phyloP scores from a whole-genome alignment of 1,284 basidiomycete genomes.

The Puccinia hordei region DNA sequence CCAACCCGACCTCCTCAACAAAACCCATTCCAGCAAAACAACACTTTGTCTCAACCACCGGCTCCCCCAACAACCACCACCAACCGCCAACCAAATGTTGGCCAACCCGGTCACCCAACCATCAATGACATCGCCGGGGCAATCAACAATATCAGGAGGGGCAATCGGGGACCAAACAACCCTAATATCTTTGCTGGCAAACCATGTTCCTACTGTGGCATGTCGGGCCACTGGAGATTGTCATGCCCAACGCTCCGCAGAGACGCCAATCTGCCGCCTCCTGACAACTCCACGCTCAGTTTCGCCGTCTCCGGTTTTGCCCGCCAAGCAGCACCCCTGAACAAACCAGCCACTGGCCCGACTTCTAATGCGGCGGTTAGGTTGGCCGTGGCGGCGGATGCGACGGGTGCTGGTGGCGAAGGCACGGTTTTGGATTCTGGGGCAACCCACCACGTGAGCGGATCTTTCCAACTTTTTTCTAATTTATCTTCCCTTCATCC shows the following conservation, averaged over 20 bases:
- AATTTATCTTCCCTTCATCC: background rate
- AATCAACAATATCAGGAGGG: slow-evolving; percentile 1
- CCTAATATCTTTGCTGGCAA: background rate
- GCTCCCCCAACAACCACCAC: background rate
- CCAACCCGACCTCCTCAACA: background rate
- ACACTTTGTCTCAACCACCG: too few relatives aligned
- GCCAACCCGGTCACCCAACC: background rate
- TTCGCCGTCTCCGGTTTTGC: slow-evolving; percentile 19
- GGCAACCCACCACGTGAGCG: slow-evolving; percentile 16
- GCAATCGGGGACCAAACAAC: background rate
- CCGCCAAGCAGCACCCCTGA: slow-evolving; percentile 6
- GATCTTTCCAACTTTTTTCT: background rate
- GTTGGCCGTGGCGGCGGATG: background rate
- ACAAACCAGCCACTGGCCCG: background rate
- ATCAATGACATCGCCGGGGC: background rate
- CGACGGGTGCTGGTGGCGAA: background rate
- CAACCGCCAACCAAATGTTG: background rate
- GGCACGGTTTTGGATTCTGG: slow-evolving; percentile 26
- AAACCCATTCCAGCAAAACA: background rate
- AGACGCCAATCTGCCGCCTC: background rate
- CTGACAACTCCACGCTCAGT: background rate
- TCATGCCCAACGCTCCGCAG: background rate
- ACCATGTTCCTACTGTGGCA: background rate
- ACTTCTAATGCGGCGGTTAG: background rate
- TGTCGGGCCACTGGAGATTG: background rate